A percentile compares a stretch with the other conserved stretches of the same genome.
Conservation (phyloP, 1,284 basidiomycete species). For the Pascua guehoae region DNA sequence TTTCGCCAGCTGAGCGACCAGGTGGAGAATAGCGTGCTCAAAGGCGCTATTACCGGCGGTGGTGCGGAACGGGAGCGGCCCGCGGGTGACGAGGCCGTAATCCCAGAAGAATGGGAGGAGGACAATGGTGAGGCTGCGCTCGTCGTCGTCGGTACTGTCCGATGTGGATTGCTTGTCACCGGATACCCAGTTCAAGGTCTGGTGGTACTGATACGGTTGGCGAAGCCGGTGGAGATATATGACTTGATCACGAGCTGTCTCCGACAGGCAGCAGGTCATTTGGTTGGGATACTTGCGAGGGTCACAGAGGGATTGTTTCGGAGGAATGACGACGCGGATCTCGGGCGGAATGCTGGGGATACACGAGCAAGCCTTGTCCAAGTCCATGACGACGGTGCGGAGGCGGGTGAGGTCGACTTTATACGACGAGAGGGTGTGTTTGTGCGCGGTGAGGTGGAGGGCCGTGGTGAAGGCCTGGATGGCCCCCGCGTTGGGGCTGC, state of each 20-base stretch:
- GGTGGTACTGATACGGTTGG: too few species aligned
- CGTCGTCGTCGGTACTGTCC: neutral
- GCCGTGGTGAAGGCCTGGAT: neutral
- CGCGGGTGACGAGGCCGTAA: neutral
- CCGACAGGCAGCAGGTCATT: too few species aligned
- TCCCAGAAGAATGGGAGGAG: conserved; percentile 5
- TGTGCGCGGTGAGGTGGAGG: conserved; percentile 2
- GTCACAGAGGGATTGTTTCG: too few species aligned
- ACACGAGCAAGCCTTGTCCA: neutral
- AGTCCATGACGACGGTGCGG: conserved; percentile 3
- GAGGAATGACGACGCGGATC: too few species aligned
- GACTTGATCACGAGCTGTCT: too few species aligned
- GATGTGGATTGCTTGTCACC: too few species aligned
- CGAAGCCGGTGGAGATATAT: too few species aligned
- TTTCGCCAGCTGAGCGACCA: too few species aligned
- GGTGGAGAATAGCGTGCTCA: too few species aligned
- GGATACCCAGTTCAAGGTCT: too few species aligned
- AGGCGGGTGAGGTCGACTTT: neutral
- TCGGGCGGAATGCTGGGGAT: too few species aligned
- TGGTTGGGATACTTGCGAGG: too few species aligned
- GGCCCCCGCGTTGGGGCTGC: neutral
- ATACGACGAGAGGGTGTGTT: neutral
- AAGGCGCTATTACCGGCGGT: neutral
- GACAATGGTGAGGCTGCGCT: conserved; percentile 5
- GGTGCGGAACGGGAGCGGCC: neutral